These are phyloP conservation scores for Candida tetrigidarum DNA, from an alignment of 1,139 yeast genomes.

Conservation along the genomic window DNA sequence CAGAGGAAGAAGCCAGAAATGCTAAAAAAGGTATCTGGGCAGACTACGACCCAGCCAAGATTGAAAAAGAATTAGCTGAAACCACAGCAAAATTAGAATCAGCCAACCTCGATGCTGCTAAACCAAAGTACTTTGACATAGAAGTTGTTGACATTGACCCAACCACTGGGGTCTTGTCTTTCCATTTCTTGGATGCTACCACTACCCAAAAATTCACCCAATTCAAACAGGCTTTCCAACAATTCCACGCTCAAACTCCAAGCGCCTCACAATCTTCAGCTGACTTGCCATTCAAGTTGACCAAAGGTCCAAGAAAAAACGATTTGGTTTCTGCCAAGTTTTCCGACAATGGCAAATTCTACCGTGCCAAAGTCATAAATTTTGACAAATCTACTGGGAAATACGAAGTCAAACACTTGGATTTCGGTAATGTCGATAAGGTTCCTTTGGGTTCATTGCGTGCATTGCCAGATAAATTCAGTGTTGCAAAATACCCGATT, in stretches of 20 bases:
- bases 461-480: slow-evolving; percentile 58
- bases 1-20: slow-evolving; percentile 65
- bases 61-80: slow-evolving; percentile 27
- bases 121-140: slow-evolving; percentile 63
- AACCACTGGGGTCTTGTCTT: slow-evolving; percentile 51
- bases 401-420: slow-evolving; percentile 63
- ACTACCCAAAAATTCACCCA: slow-evolving; percentile 37
- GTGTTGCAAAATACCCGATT: slow-evolving; percentile 44
- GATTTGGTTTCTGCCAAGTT: slow-evolving; percentile 65
- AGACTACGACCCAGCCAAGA: slow-evolving; percentile 48
- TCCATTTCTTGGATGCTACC: slow-evolving; percentile 49
- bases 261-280: slow-evolving; percentile 39
- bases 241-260: slow-evolving; percentile 44
- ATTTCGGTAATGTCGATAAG: slow-evolving; percentile 63
- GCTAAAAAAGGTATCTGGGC: slow-evolving; percentile 70
- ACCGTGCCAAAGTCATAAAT: slow-evolving; percentile 60
- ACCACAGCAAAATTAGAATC: slow-evolving; percentile 24
- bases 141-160: slow-evolving; percentile 57
- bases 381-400: slow-evolving; percentile 52
- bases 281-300: slow-evolving; percentile 53
- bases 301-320: slow-evolving; percentile 54
- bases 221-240: slow-evolving; percentile 52
- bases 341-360: slow-evolving; percentile 57
- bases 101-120: slow-evolving; percentile 30
- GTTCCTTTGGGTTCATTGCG: slow-evolving; percentile 53